A percentile compares a stretch with the other conserved stretches of the same genome.
phyloP scores from a whole-genome alignment of 805 yeast genomes.

The Hermanozyma aechmeae region DNA sequence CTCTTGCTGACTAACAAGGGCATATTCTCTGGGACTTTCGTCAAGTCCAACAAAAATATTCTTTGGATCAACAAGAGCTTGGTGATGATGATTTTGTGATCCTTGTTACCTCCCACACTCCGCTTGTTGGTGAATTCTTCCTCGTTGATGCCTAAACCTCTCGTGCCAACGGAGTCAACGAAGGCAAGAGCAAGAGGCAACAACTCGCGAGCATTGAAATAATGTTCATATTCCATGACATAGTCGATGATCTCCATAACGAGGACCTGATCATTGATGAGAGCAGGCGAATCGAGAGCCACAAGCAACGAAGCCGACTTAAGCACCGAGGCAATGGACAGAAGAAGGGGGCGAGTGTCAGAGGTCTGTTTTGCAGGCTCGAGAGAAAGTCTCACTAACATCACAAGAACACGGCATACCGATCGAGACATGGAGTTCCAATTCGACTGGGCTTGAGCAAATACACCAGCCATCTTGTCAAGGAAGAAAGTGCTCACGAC shows the following conservation, averaged over 20 bases:
- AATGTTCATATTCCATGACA: constrained; percentile 35
- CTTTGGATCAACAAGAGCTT: constrained; percentile 57
- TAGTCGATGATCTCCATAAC: constrained; percentile 53
- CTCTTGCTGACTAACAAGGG: constrained; percentile 32
- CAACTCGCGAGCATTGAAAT: constrained; percentile 29
- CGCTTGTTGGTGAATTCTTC: constrained; percentile 12
- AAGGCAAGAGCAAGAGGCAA: constrained; percentile 35
- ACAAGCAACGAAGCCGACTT: constrained; percentile 37
- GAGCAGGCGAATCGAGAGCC: constrained; percentile 32
- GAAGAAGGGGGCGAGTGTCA: constrained; percentile 18
- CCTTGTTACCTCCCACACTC: constrained; percentile 31
- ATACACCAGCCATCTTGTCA: constrained; percentile 35
- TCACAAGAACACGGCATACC: constrained; percentile 48
- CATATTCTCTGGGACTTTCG: constrained; percentile 15
- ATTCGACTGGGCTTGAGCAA: constrained; percentile 38
- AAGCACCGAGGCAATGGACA: constrained; percentile 25
- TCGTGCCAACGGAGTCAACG: constrained; percentile 44
- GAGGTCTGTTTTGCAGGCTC: constrained; percentile 10
- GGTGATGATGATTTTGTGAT: constrained; percentile 45
- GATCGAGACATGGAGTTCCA: constrained; percentile 62
- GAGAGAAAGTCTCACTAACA: constrained; percentile 36
- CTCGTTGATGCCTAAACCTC: constrained; percentile 43
- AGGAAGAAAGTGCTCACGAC: constrained; percentile 43
- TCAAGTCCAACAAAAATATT: constrained; percentile 32
- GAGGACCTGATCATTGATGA: constrained; percentile 54